Percentiles rank a stretch among this genome's conserved stretches.
Evolutionary conservation across 2,329 filamentous ascomycete species (phyloP).

Genomic region (Elsinoe perseae): DNA sequence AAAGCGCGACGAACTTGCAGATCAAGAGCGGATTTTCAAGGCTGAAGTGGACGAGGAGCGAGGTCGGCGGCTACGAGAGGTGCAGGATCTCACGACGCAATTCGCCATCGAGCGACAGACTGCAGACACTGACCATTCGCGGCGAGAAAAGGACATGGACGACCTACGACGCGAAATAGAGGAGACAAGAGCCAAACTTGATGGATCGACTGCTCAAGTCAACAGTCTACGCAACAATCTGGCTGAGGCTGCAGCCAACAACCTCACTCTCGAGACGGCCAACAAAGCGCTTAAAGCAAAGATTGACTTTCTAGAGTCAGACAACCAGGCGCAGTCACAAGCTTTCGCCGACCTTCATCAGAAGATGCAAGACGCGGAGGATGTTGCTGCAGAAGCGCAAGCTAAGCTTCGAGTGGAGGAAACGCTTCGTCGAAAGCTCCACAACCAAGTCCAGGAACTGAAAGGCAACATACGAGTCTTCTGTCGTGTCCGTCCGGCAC

Average conservation of each 20-base stretch:
- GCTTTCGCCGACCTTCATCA: slow-evolving; percentile 76
- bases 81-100: slow-evolving; percentile 55
- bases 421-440: slow-evolving; percentile 78
- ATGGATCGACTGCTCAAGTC: slow-evolving; percentile 55
- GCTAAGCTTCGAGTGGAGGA: slow-evolving; percentile 87
- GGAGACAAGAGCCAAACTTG: slow-evolving; percentile 36
- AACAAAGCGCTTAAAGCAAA: slow-evolving; percentile 70
- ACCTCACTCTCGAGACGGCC: slow-evolving; percentile 62
- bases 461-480: slow-evolving; percentile 99
- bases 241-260: slow-evolving; percentile 40
- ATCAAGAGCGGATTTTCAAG: slow-evolving; percentile 55
- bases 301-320: slow-evolving; percentile 82
- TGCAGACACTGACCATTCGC: slow-evolving; percentile 43
- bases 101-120: slow-evolving; percentile 43
- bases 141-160: slow-evolving; percentile 48
- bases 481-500: slow-evolving; percentile 79
- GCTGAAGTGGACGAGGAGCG: slow-evolving; percentile 61
- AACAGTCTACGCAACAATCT: slow-evolving; percentile 50
- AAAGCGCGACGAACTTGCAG: slow-evolving; percentile 61
- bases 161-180: slow-evolving; percentile 45
- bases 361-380: slow-evolving; percentile 68
- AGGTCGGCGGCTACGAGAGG: slow-evolving; percentile 50
- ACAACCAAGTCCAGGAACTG: slow-evolving; percentile 96
- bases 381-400: slow-evolving; percentile 59
- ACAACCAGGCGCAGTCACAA: slow-evolving; percentile 80